phyloP scores from a whole-genome alignment of 371 early-diverging fungal genomes.

The Lichtheimia corymbifera region DNA sequence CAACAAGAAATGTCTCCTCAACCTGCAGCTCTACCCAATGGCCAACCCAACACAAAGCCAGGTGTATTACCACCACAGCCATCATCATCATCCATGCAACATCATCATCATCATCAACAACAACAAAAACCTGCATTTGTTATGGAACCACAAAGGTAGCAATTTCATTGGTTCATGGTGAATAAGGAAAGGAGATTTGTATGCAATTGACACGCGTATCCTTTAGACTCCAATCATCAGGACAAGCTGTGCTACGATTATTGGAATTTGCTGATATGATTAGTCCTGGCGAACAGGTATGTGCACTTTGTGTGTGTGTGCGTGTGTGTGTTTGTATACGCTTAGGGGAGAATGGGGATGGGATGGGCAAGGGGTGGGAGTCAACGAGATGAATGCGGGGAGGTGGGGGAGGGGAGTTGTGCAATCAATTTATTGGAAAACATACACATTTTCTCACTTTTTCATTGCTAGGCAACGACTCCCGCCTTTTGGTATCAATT shows the following conservation, averaged over 20 bases:
- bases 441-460: not conserved
- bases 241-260: slow-evolving; percentile 10
- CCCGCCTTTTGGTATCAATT: slow-evolving; percentile 9
- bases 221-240: not conserved
- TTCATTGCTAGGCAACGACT: not conserved
- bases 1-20: slow-evolving; percentile 8
- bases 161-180: no score
- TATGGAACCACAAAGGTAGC: no score
- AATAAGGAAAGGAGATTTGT: no score
- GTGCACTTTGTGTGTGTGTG: not conserved
- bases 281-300: slow-evolving; percentile 12
- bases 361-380: not conserved
- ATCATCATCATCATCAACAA: not conserved
- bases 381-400: not conserved
- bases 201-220: not conserved
- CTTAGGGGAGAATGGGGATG: not conserved
- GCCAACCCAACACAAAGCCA: not conserved
- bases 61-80: slow-evolving; percentile 2
- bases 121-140: no score
- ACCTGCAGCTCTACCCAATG: slow-evolving; percentile 1
- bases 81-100: not conserved
- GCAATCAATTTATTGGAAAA: not conserved
- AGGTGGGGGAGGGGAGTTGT: not conserved
- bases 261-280: slow-evolving; percentile 12
- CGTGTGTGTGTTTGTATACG: not conserved